Conservation (phyloP, 2,329 filamentous ascomycete genomes). For the Talaromyces sp. region DNA sequence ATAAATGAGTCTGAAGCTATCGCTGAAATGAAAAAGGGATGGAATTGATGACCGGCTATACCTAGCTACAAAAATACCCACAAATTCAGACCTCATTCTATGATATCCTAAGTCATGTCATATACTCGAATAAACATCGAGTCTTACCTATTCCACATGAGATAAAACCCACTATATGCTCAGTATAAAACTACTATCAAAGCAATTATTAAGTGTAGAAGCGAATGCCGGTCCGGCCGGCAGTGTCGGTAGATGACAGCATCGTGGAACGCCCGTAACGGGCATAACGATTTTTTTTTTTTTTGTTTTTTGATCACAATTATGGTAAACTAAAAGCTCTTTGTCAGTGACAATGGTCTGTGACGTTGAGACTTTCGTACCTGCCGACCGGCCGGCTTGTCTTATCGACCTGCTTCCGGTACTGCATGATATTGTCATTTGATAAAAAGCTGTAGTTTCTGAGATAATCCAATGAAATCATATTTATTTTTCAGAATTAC, state of each 20-base stretch:
- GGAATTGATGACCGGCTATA: neutral
- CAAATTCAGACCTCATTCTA: neutral
- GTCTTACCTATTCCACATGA: neutral
- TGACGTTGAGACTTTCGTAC: neutral
- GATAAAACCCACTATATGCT: neutral
- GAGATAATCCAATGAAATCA: neutral
- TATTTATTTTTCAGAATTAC: neutral
- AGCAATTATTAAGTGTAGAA: neutral
- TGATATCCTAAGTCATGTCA: neutral
- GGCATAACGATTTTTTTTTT: neutral
- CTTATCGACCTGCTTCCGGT: neutral
- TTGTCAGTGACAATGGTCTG: neutral
- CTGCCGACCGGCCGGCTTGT: constrained; percentile 1
- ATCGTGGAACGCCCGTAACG: neutral
- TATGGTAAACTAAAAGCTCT: neutral
- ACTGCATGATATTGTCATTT: neutral
- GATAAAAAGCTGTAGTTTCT: neutral
- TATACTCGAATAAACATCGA: neutral
- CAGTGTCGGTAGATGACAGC: neutral
- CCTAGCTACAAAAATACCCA: neutral
- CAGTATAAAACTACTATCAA: neutral
- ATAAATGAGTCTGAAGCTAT: neutral
- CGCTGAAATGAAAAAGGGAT: neutral
- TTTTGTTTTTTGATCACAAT: no score
- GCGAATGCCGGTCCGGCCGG: neutral